Conservation (phyloP, 805 yeast species). For the Cyberlindnera veronae region DNA sequence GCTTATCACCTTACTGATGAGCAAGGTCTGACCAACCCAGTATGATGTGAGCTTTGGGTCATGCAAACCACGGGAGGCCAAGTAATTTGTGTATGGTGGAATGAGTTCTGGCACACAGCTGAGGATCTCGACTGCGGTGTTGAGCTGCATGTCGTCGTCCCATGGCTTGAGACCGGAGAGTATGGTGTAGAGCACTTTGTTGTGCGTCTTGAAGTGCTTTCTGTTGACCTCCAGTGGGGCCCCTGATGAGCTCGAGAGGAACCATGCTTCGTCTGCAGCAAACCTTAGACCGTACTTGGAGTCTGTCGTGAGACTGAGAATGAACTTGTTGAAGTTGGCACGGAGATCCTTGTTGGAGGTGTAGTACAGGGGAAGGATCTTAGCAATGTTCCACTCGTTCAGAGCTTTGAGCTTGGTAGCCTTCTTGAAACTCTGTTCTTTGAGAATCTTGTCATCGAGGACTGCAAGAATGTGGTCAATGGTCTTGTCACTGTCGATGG, state of each 20-base stretch:
- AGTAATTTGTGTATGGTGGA: conserved; percentile 61
- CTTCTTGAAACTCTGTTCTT: conserved; percentile 59
- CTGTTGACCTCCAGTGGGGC: conserved; percentile 43
- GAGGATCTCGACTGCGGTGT: conserved; percentile 49
- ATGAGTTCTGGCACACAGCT: conserved; percentile 61
- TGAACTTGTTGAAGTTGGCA: conserved; percentile 40
- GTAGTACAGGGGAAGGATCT: conserved; percentile 51
- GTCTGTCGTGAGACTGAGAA: conserved; percentile 48
- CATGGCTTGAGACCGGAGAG: conserved; percentile 73
- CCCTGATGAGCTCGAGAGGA: conserved; percentile 27
- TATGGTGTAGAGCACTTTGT: conserved; percentile 61
- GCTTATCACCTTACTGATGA: conserved; percentile 57
- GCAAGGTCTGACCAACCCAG: conserved; percentile 73
- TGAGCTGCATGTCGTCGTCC: conserved; percentile 65
- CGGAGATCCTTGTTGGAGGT: conserved; percentile 35
- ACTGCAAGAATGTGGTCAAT: conserved; percentile 41
- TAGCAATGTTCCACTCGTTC: conserved; percentile 69
- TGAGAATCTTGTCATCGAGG: conserved; percentile 48
- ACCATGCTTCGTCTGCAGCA: conserved; percentile 51
- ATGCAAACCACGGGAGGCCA: conserved; percentile 63
- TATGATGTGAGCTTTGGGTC: conserved; percentile 79
- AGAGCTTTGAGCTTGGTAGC: conserved; percentile 70
- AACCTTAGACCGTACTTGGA: conserved; percentile 43
- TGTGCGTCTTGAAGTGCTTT: conserved; percentile 55
- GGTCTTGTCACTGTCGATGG: conserved; percentile 47